phyloP scores from a whole-genome alignment of 495 filamentous ascomycete species.

The Penicillium odoratum region DNA sequence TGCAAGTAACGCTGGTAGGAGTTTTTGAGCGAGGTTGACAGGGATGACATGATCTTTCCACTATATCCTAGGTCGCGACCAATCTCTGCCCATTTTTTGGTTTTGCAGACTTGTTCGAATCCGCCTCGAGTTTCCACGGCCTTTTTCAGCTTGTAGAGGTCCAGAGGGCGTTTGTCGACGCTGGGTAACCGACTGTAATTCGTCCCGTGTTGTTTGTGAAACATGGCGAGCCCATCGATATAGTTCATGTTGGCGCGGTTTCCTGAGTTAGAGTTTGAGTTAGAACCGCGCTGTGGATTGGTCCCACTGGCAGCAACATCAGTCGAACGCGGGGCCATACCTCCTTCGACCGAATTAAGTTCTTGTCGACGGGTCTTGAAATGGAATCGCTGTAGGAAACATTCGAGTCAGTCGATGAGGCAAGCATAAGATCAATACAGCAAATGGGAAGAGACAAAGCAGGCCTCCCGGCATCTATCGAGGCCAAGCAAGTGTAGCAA shows the following conservation, averaged over 20 bases:
- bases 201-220: conserved; percentile 94
- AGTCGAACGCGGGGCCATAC: conserved; percentile 58
- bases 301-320: conserved; percentile 34
- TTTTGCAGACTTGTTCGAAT: conserved; percentile 93
- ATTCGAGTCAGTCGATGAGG: not conserved
- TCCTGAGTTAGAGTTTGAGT: conserved; percentile 53
- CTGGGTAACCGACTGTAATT: conserved; percentile 92
- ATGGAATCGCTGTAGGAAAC: conserved; percentile 73
- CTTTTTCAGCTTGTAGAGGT: conserved; percentile 95
- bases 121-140: conserved; percentile 91
- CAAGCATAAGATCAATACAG: conserved; percentile 11
- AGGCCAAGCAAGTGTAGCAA: conserved; percentile 8
- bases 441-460: not conserved
- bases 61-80: conserved; percentile 96
- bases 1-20: conserved; percentile 95
- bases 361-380: conserved; percentile 97
- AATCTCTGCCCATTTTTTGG: conserved; percentile 99
- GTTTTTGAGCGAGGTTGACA: conserved; percentile 98
- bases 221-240: conserved; percentile 90
- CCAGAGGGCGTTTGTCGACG: conserved; percentile 96
- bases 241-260: conserved; percentile 96
- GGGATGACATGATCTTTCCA: conserved; percentile 99
- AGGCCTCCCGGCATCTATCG: not conserved
- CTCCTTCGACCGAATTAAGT: conserved; percentile 97
- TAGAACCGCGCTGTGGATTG: conserved; percentile 38